Conservation (phyloP, 192 early-diverging fungal species). For the Backusella tuberculispora region DNA sequence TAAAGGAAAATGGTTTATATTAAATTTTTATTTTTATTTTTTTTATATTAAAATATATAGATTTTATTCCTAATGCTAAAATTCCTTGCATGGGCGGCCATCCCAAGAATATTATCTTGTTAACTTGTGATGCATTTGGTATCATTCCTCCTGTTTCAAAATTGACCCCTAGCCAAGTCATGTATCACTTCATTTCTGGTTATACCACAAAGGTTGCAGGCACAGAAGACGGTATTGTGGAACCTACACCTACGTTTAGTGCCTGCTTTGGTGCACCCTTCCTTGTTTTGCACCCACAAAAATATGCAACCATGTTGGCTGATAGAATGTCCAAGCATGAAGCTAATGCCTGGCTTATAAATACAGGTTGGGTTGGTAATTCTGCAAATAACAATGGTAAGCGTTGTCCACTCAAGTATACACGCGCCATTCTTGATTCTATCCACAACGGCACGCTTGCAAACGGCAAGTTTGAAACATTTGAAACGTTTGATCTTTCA, state of each 20-base stretch:
- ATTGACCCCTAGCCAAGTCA: conserved; percentile 83
- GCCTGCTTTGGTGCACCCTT: conserved; percentile 94
- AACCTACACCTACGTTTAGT: conserved; percentile 90
- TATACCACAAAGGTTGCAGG: conserved; percentile 98
- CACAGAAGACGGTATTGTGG: conserved; percentile 93
- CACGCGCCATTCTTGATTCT: conserved; percentile 95
- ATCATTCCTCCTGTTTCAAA: conserved; percentile 91
- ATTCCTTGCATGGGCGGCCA: conserved; percentile 88
- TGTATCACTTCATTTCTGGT: conserved; percentile 97
- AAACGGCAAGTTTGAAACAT: conserved; percentile 82
- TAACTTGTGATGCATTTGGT: conserved; percentile 97
- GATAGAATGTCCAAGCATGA: conserved; percentile 87
- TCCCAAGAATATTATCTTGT: conserved; percentile 92
- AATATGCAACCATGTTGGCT: conserved; percentile 95
- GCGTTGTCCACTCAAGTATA: conserved; percentile 94
- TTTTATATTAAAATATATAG: too few species aligned
- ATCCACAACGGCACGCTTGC: conserved; percentile 93
- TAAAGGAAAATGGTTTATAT: not conserved
- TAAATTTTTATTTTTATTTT: not conserved
- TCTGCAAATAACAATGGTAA: conserved; percentile 79
- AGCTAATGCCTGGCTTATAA: conserved; percentile 91
- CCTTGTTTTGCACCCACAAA: conserved; percentile 93
- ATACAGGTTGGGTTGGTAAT: conserved; percentile 97
- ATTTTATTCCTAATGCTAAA: conserved; percentile 92
- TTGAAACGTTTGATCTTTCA: conserved; percentile 83